phyloP scores from a whole-genome alignment of 2,329 filamentous ascomycete genomes.

The Sordariomycetes sp. region DNA sequence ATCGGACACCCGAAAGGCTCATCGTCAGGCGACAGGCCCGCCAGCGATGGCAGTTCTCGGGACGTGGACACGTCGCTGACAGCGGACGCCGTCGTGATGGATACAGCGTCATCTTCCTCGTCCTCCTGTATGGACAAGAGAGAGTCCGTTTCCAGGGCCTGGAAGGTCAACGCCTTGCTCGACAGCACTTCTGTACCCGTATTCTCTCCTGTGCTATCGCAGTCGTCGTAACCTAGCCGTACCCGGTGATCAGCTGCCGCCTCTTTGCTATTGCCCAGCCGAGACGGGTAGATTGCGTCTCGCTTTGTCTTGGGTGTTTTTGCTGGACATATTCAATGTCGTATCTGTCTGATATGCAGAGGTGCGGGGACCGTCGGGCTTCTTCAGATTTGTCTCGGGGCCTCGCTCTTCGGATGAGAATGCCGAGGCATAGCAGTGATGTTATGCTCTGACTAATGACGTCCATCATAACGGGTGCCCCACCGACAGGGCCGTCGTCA shows the following conservation, averaged over 20 bases:
- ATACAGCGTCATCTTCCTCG: not conserved
- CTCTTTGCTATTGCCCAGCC: constrained; percentile 7
- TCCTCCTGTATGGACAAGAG: not conserved
- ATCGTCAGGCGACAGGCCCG: not conserved
- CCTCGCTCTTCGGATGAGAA: constrained; percentile 4
- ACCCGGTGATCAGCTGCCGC: constrained; percentile 6
- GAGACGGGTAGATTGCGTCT: not conserved
- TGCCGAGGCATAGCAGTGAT: constrained; percentile 5
- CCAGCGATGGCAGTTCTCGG: not conserved
- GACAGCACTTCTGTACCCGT: not conserved
- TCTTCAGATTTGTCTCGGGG: constrained; percentile 3
- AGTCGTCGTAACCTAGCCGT: not conserved
- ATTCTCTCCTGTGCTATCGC: not conserved
- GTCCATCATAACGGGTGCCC: not conserved
- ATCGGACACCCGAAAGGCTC: not conserved
- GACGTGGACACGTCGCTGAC: not conserved
- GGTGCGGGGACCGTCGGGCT: not conserved
- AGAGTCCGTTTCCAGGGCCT: not conserved
- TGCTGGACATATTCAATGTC: constrained; percentile 6
- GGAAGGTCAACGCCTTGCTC: constrained; percentile 3
- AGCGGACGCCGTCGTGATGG: not conserved
- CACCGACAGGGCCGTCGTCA: not conserved
- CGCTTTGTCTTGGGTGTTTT: constrained; percentile 4
- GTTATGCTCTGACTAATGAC: constrained; percentile 5
- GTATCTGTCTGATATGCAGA: not conserved